Evolutionary conservation across 163 green algal species (phyloP), one percentile per base, ranked within the genome.

Genomic region (Scenedesmus sp.): DNA sequence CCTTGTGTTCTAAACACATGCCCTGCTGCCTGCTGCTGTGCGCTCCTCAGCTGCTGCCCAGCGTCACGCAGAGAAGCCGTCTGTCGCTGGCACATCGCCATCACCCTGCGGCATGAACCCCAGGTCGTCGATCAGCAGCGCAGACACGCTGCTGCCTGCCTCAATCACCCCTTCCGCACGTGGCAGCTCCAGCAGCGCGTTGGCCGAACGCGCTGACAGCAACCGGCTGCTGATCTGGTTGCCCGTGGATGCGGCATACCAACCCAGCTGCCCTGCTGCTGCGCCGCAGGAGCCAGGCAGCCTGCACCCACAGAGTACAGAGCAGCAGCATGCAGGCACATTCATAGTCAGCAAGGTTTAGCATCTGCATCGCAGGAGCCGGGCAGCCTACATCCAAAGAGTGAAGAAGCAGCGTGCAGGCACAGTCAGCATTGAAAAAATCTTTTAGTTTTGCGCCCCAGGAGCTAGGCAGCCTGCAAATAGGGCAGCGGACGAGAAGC

Each of bases 161-260:
- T 81, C 35, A n/a, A 98, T 85, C 76, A 96, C 56, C 0, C 95
- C 96, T 16, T 93, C 86, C 3, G 93, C 93, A 78, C 90, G 91
- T 30, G 98, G 98, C 2, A 99, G 93, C 93, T 99, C 97, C 53
- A 99, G 92, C 42, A 99, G 94, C 9, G 95, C 97, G 85, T 99
- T 99, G 30, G 98, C 96, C 12, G 87, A 94, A 2, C 96, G 93
- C 84, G 98, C 97, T 51, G 94, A 98, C 18, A 99, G 94, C 79
- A 99, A 94, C n/a, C 98, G 93, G 91, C 96, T 99, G 94, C 96
- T 99, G 91, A 99, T 97, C 94, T 99, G 98, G 53, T 97, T 96
- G 40, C 98, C 98, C 0, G 98, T 99, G 91, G 93, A 97, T 0
- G 94, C 42, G 0, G 98, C 98, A 70, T 89, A 97, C 91, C 89